Conservation (phyloP, 345 rosid genomes). For the Litchi chinensis region DNA sequence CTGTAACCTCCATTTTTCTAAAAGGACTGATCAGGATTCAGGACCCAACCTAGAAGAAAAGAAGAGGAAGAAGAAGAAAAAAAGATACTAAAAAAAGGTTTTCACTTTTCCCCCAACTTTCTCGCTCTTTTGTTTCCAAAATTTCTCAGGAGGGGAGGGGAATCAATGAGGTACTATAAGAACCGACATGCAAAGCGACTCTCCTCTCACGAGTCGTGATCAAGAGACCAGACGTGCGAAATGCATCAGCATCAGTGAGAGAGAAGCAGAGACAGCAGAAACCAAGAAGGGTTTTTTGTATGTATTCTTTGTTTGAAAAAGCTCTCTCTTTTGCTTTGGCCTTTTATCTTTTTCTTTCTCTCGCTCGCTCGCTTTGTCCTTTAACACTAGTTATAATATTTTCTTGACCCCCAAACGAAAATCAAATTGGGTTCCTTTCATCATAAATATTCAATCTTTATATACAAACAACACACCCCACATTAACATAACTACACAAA, state of each 20-base stretch:
- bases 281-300: conserved; percentile 21
- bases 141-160: conserved; percentile 6
- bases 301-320: conserved; percentile 4
- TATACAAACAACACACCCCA: conserved; percentile 17
- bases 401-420: not conserved
- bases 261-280: conserved; percentile 14
- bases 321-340: conserved; percentile 14
- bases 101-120: conserved; percentile 33
- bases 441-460: conserved; percentile 10
- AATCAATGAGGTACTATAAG: conserved; percentile 18
- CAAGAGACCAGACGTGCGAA: conserved; percentile 43
- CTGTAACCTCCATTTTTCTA: conserved; percentile 40
- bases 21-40: not conserved
- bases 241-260: conserved; percentile 27
- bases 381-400: conserved; percentile 1
- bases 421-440: conserved; percentile 7
- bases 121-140: conserved; percentile 28
- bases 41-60: too few relatives aligned
- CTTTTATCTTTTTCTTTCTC: not conserved
- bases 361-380: not conserved
- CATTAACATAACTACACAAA: not conserved
- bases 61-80: not conserved
- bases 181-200: conserved; percentile 37
- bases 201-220: conserved; percentile 34
- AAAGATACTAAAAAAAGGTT: not conserved